phyloP scores from a whole-genome alignment of 1,139 yeast genomes.

The Schwanniomyces etchellsii region DNA sequence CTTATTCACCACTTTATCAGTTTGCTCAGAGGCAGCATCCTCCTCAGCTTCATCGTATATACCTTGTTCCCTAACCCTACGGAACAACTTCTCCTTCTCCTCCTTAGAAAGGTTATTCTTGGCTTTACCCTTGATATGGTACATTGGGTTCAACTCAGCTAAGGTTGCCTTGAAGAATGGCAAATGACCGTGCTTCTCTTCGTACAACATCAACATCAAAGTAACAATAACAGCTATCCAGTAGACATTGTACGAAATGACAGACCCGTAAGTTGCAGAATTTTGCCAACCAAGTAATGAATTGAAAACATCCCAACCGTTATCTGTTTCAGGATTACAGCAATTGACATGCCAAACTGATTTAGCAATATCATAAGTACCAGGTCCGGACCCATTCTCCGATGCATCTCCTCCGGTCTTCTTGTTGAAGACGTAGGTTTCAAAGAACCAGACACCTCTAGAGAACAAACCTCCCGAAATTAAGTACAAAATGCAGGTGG shows the following conservation, averaged over 20 bases:
- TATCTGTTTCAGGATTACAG: constrained; percentile 83
- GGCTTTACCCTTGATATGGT: constrained; percentile 63
- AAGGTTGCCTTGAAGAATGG: constrained; percentile 43
- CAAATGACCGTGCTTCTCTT: constrained; percentile 52
- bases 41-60: constrained; percentile 3
- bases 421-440: constrained; percentile 55
- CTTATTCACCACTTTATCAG: too few relatives aligned
- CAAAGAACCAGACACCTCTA: constrained; percentile 85
- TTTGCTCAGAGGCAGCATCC: too few relatives aligned
- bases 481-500: constrained; percentile 78
- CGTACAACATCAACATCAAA: constrained; percentile 58
- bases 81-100: constrained; percentile 52
- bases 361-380: constrained; percentile 72
- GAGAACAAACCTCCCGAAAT: constrained; percentile 87
- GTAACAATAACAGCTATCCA: constrained; percentile 62
- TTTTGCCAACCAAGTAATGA: constrained; percentile 30
- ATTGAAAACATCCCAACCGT: constrained; percentile 92
- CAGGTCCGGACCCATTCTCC: constrained; percentile 88
- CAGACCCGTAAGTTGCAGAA: constrained; percentile 79
- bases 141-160: constrained; percentile 63
- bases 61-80: constrained; percentile 24
- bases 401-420: constrained; percentile 85
- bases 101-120: constrained; percentile 49
- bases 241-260: constrained; percentile 75
- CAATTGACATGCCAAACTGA: constrained; percentile 94